Percentiles rank a stretch among this genome's conserved stretches.
Evolutionary conservation across 1,139 yeast species (phyloP).

Genomic region (Meyerozyma guilliermondii): DNA sequence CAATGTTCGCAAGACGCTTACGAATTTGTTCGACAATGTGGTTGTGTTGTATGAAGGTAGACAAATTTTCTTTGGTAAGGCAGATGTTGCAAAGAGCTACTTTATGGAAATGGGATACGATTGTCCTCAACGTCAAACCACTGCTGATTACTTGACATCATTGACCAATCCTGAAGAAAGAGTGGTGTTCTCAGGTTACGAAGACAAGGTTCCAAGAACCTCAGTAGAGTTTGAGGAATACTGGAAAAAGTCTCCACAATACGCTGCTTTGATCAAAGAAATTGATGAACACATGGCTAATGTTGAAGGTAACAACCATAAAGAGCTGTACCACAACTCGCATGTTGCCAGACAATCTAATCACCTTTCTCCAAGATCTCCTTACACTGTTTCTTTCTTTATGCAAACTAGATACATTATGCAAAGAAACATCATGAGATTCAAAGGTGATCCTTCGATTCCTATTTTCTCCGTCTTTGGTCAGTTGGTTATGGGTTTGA

Average conservation of each 20-base stretch:
- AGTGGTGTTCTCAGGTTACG: slow-evolving; percentile 45
- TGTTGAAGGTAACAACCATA: slow-evolving; percentile 13
- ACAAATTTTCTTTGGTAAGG: slow-evolving; percentile 21
- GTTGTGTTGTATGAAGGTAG: slow-evolving; percentile 22
- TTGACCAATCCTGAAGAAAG: slow-evolving; percentile 52
- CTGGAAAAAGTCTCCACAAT: slow-evolving; percentile 62
- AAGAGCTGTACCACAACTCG: slow-evolving; percentile 37
- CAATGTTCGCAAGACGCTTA: slow-evolving; percentile 26
- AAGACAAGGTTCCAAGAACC: slow-evolving; percentile 60
- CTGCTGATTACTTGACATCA: slow-evolving; percentile 58
- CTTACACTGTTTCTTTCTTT: slow-evolving; percentile 60
- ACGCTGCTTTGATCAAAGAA: slow-evolving; percentile 23
- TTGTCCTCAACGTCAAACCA: slow-evolving; percentile 50
- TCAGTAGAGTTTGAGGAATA: slow-evolving; percentile 61
- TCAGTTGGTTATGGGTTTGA: slow-evolving; percentile 67
- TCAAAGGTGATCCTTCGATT: slow-evolving; percentile 62
- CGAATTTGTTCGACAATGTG: slow-evolving; percentile 22
- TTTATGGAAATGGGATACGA: slow-evolving; percentile 21
- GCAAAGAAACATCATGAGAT: slow-evolving; percentile 58
- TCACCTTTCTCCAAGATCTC: slow-evolving; percentile 46
- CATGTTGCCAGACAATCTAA: slow-evolving; percentile 58
- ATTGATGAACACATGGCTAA: slow-evolving; percentile 27
- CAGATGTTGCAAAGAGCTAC: slow-evolving; percentile 17
- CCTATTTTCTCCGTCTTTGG: slow-evolving; percentile 56
- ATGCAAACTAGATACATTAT: slow-evolving; percentile 63